phyloP scores from a whole-genome alignment of 148 eudicot genomes.

The Cornus florida region DNA sequence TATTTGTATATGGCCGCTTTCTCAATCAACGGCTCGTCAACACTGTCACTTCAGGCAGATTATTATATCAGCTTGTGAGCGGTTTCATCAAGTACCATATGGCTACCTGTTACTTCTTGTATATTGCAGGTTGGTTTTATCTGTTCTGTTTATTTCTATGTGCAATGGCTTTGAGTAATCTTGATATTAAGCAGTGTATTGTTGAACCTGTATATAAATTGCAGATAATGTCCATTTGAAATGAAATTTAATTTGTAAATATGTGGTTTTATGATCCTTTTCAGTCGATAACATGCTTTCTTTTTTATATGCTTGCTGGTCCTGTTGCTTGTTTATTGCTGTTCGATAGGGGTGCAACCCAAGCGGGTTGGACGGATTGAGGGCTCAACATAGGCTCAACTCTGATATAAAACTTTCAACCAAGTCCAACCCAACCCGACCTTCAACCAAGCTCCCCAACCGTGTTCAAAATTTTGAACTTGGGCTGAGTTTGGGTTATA shows the following conservation, averaged over 20 bases:
- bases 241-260: neutral
- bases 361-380: too few relatives aligned
- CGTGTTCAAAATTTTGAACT: too few relatives aligned
- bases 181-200: neutral
- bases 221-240: neutral
- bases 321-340: neutral
- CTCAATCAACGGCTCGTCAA: conserved; percentile 85
- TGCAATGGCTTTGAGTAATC: neutral
- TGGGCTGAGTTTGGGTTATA: too few relatives aligned
- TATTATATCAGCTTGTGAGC: conserved; percentile 66
- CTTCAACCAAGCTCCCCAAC: too few relatives aligned
- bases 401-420: too few relatives aligned
- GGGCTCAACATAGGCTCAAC: too few relatives aligned
- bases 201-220: neutral
- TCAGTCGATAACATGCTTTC: neutral
- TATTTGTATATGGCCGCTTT: conserved; percentile 88
- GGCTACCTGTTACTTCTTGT: conserved; percentile 87
- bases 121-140: conserved; percentile 73
- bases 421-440: too few relatives aligned
- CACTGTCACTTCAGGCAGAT: conserved; percentile 75
- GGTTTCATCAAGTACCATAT: conserved; percentile 79
- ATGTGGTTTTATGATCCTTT: neutral
- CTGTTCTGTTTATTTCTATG: conserved; percentile 6
- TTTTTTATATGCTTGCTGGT: neutral
- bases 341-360: neutral